A percentile compares a stretch with the other conserved stretches of the same genome.
Evolutionary conservation across 2,329 filamentous ascomycete species (phyloP).

Genomic region (Aspergillaceae sp.): DNA sequence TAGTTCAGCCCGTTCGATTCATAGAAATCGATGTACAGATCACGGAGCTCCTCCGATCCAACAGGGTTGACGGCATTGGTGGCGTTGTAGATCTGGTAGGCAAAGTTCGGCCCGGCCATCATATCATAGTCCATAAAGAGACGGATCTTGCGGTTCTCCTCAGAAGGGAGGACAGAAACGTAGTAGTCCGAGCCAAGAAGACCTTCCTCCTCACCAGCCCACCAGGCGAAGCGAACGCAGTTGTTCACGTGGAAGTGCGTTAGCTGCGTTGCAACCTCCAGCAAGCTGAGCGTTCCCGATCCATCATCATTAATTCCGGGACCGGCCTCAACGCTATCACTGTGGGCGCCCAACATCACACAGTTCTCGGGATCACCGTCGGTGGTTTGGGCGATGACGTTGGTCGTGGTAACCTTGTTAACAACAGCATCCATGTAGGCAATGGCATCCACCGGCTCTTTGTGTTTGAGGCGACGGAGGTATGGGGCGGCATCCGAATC

Average conservation of each 20-base stretch:
- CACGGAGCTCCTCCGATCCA: slow-evolving; percentile 61
- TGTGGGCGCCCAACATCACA: slow-evolving; percentile 52
- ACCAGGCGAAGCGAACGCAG: slow-evolving; percentile 58
- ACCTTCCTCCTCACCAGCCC: slow-evolving; percentile 56
- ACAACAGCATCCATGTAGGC: slow-evolving; percentile 39
- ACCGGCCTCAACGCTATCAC: slow-evolving; percentile 52
- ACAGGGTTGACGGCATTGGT: slow-evolving; percentile 48
- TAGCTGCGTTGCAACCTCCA: slow-evolving; percentile 54
- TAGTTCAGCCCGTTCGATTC: slow-evolving; percentile 53
- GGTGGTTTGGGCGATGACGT: slow-evolving; percentile 54
- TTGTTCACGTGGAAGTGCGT: slow-evolving; percentile 65
- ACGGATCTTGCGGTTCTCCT: slow-evolving; percentile 50
- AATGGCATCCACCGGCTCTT: slow-evolving; percentile 25
- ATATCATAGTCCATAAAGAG: slow-evolving; percentile 67
- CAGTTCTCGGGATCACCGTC: slow-evolving; percentile 51
- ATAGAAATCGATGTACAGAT: slow-evolving; percentile 63
- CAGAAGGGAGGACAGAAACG: slow-evolving; percentile 40
- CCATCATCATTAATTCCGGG: slow-evolving; percentile 74
- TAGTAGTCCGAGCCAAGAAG: slow-evolving; percentile 54
- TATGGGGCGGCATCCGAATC: slow-evolving; percentile 51
- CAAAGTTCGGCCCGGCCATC: slow-evolving; percentile 57
- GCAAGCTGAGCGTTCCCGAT: slow-evolving; percentile 54
- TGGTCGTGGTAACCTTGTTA: slow-evolving; percentile 44
- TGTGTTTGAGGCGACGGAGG: slow-evolving; percentile 43
- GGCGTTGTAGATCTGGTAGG: slow-evolving; percentile 47